Percentiles rank a stretch among this genome's conserved stretches.
phyloP scores from a whole-genome alignment of 257 asterid genomes.

The Leonotis leonurus region DNA sequence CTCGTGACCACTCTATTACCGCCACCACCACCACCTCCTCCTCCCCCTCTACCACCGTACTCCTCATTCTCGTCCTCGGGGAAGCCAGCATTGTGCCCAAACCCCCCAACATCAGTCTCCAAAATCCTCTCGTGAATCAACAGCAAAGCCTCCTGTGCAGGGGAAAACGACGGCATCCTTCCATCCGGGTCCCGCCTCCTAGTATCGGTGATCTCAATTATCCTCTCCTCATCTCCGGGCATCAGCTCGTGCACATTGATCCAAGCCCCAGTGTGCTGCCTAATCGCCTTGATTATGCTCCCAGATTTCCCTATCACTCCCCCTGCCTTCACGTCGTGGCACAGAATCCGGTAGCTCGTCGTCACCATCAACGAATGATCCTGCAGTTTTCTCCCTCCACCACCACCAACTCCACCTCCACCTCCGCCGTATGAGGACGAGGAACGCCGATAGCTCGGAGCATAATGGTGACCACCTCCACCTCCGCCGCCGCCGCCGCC shows the following conservation, averaged over 20 bases:
- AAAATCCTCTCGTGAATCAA: constrained; percentile 82
- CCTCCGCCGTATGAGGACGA: constrained; percentile 19
- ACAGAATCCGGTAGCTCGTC: constrained; percentile 72
- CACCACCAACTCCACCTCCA: constrained; percentile 24
- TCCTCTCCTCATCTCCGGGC: constrained; percentile 86
- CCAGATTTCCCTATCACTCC: constrained; percentile 97
- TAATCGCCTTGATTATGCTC: constrained; percentile 72
- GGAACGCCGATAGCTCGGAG: constrained; percentile 38
- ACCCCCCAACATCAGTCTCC: constrained; percentile 56
- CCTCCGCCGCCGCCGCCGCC: too few relatives aligned
- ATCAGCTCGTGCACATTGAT: constrained; percentile 78
- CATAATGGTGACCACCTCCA: constrained; percentile 37
- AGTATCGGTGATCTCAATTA: constrained; percentile 79
- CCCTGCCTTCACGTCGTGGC: constrained; percentile 80
- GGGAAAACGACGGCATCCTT: constrained; percentile 59
- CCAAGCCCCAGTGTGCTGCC: constrained; percentile 97
- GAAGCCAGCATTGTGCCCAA: constrained; percentile 33
- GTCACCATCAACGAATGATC: constrained; percentile 71
- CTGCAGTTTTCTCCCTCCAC: constrained; percentile 45
- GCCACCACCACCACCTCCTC: constrained; percentile 21
- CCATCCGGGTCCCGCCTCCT: constrained; percentile 76
- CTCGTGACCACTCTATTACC: constrained; percentile 58
- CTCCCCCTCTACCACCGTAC: constrained; percentile 34
- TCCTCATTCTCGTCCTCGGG: constrained; percentile 48
- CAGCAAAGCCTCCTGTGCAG: constrained; percentile 86